Evolutionary conservation across 345 rosid species (phyloP).

Genomic region (Ceriops decandra): DNA sequence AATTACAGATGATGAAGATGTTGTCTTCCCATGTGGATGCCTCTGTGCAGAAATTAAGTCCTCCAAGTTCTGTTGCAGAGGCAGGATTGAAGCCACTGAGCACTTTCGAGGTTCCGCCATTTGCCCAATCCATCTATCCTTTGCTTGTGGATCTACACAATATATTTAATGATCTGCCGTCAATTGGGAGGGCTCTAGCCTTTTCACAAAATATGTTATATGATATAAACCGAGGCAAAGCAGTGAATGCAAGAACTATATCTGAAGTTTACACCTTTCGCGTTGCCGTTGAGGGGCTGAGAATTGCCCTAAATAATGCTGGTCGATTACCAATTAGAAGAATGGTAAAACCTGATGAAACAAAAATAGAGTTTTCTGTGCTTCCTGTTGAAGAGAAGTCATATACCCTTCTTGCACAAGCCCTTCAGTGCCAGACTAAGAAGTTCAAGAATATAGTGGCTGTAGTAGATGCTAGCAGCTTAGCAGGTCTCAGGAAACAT

Average conservation of each 20-base stretch:
- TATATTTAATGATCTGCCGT: constrained; percentile 64
- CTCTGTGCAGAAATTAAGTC: constrained; percentile 20
- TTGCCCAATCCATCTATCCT: constrained; percentile 76
- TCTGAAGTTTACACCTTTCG: constrained; percentile 78
- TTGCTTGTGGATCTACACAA: constrained; percentile 72
- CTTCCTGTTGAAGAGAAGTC: constrained; percentile 77
- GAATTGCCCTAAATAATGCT: constrained; percentile 73
- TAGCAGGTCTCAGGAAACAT: constrained; percentile 74
- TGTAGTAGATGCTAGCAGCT: constrained; percentile 71
- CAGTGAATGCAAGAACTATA: constrained; percentile 45
- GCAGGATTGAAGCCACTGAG: constrained; percentile 20
- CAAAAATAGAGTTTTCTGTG: constrained; percentile 48
- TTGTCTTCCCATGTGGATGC: constrained; percentile 45
- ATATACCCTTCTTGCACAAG: constrained; percentile 63
- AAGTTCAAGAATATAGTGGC: constrained; percentile 73
- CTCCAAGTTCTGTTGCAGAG: constrained; percentile 30
- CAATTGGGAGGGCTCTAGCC: constrained; percentile 63
- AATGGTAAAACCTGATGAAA: constrained; percentile 23
- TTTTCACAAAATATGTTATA: constrained; percentile 65
- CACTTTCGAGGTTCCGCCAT: constrained; percentile 56
- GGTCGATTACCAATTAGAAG: constrained; percentile 58
- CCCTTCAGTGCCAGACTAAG: constrained; percentile 69
- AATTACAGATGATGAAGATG: constrained; percentile 52
- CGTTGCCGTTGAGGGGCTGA: constrained; percentile 81
- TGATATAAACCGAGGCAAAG: constrained; percentile 64